Conservation (phyloP, 2,329 filamentous ascomycete species). For the Pseudocercospora eumusae region DNA sequence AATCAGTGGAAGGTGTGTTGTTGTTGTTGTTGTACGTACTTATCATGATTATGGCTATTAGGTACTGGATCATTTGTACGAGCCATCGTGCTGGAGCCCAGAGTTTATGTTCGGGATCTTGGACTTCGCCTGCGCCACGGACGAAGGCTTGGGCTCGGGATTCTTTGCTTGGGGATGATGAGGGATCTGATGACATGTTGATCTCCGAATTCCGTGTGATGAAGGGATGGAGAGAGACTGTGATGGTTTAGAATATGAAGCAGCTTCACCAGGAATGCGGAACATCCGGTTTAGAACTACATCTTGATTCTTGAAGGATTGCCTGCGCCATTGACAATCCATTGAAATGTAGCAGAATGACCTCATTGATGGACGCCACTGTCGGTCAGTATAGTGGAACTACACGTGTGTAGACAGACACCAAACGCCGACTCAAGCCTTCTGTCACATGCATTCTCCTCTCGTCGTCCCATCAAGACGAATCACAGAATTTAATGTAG, state of each 20-base stretch:
- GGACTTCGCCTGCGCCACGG: constrained; percentile 31
- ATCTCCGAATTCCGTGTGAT: neutral
- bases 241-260: neutral
- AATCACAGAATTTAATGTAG: neutral
- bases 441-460: neutral
- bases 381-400: neutral
- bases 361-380: neutral
- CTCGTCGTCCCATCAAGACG: neutral
- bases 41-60: constrained; percentile 33
- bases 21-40: constrained; percentile 14
- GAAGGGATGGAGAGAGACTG: neutral
- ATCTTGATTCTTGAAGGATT: neutral
- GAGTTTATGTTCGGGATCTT: constrained; percentile 32
- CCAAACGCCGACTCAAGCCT: neutral
- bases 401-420: too few species aligned
- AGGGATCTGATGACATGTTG: constrained; percentile 13
- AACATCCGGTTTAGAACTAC: too few species aligned
- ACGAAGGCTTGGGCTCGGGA: constrained; percentile 31
- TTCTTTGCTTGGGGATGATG: constrained; percentile 19
- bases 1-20: constrained; percentile 1
- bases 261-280: constrained; percentile 3
- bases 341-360: too few species aligned
- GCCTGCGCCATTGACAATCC: neutral
- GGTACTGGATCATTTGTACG: constrained; percentile 32
- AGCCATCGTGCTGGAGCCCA: constrained; percentile 34